Percentiles rank a stretch among this genome's conserved stretches.
Conservation (phyloP, 495 filamentous ascomycete species). For the Penicillium maclennaniae region DNA sequence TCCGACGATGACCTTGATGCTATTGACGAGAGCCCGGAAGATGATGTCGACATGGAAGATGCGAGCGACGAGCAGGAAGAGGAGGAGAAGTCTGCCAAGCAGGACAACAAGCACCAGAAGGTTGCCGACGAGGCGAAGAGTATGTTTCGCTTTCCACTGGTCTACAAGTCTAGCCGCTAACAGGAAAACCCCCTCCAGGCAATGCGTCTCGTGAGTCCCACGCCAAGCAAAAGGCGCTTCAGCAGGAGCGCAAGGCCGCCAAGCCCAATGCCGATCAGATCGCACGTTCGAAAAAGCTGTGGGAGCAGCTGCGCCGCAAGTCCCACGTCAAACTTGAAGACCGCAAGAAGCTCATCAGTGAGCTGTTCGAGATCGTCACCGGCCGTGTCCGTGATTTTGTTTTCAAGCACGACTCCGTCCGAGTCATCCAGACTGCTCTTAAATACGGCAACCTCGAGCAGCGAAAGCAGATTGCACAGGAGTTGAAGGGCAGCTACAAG, state of each 20-base stretch:
- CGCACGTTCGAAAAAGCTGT: constrained; percentile 88
- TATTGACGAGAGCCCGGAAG: constrained; percentile 25
- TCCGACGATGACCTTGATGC: constrained; percentile 33
- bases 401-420: constrained; percentile 95
- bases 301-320: constrained; percentile 89
- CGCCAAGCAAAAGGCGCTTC: constrained; percentile 84
- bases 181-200: constrained; percentile 8
- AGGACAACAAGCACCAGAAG: constrained; percentile 13
- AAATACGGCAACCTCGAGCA: constrained; percentile 88
- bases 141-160: constrained; percentile 17
- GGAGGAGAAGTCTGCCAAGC: constrained; percentile 21
- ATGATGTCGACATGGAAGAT: constrained; percentile 39
- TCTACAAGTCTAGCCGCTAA: constrained; percentile 8
- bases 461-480: constrained; percentile 77
- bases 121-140: constrained; percentile 25
- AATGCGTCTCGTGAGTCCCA: constrained; percentile 75
- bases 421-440: constrained; percentile 91
- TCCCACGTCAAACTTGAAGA: constrained; percentile 85
- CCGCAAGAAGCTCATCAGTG: constrained; percentile 76
- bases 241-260: constrained; percentile 81
- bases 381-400: constrained; percentile 90
- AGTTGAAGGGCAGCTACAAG: constrained; percentile 81
- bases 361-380: constrained; percentile 87
- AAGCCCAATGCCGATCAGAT: constrained; percentile 91
- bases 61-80: constrained; percentile 24